phyloP scores from a whole-genome alignment of 2,329 filamentous ascomycete species.

The Capronia epimyces region DNA sequence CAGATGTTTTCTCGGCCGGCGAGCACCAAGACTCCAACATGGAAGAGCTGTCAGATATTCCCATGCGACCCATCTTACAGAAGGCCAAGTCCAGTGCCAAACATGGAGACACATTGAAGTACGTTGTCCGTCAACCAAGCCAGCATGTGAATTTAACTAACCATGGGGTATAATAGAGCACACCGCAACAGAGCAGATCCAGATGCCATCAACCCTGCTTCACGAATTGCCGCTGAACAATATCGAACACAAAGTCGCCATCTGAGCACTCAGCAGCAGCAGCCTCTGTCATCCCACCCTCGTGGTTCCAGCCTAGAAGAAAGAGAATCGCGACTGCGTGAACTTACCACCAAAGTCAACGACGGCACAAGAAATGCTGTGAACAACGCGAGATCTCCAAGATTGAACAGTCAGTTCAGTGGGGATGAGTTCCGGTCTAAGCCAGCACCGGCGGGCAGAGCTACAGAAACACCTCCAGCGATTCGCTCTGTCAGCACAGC shows the following conservation, averaged over 20 bases:
- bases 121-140: neutral
- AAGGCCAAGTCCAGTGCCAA: neutral
- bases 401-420: neutral
- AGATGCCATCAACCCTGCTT: conserved; percentile 3
- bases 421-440: conserved; percentile 3
- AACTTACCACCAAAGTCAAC: neutral
- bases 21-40: neutral
- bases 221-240: conserved; percentile 14
- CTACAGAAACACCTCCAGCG: neutral
- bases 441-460: conserved; percentile 1
- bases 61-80: conserved; percentile 3
- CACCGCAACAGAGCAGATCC: neutral
- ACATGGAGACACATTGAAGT: conserved; percentile 8
- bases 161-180: neutral
- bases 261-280: neutral
- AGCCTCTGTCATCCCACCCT: neutral
- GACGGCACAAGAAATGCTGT: neutral
- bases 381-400: conserved; percentile 3
- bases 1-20: neutral
- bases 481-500: too few species aligned
- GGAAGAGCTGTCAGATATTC: conserved; percentile 10
- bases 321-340: conserved; percentile 5
- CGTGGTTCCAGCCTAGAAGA: neutral
- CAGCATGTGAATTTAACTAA: neutral
- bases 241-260: conserved; percentile 11